These are phyloP conservation scores for Glaciozyma antarctica DNA, from an alignment of 768 basidiomycete genomes.

Conservation along the genomic window DNA sequence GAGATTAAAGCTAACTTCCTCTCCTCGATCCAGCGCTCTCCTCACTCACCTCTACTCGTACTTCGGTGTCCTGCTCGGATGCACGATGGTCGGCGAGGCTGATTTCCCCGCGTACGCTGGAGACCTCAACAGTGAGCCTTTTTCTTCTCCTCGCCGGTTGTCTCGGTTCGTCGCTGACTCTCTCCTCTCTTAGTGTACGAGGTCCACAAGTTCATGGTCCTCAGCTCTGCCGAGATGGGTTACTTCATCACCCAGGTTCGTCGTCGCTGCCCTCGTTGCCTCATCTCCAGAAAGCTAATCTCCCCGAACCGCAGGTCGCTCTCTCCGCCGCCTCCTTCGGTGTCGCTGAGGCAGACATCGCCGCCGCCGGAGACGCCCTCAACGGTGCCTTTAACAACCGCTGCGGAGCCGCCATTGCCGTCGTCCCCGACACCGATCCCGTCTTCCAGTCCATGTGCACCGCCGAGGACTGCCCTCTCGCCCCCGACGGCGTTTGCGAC, in stretches of 20 bases:
- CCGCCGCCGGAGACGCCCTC: neutral
- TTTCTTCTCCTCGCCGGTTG: too few species aligned
- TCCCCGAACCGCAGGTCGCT: neutral
- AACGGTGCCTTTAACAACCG: neutral
- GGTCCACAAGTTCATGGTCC: slow-evolving; percentile 3
- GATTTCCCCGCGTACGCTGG: neutral
- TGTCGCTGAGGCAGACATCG: neutral
- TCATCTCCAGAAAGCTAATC: too few species aligned
- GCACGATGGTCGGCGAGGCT: neutral
- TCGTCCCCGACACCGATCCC: neutral
- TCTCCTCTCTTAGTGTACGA: neutral
- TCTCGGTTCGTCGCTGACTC: too few species aligned
- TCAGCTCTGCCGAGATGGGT: neutral
- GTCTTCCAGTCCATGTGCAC: neutral
- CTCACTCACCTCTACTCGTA: neutral
- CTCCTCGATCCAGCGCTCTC: neutral
- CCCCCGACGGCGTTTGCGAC: neutral
- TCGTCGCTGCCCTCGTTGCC: too few species aligned
- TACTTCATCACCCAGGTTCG: neutral
- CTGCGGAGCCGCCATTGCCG: neutral
- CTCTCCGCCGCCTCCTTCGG: slow-evolving; percentile 1
- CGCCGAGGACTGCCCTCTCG: neutral
- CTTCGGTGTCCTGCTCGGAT: neutral
- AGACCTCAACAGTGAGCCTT: neutral
- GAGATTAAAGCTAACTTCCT: neutral